Evolutionary conservation across 495 filamentous ascomycete species (phyloP).

Genomic region (Sphaerosporella brunnea): DNA sequence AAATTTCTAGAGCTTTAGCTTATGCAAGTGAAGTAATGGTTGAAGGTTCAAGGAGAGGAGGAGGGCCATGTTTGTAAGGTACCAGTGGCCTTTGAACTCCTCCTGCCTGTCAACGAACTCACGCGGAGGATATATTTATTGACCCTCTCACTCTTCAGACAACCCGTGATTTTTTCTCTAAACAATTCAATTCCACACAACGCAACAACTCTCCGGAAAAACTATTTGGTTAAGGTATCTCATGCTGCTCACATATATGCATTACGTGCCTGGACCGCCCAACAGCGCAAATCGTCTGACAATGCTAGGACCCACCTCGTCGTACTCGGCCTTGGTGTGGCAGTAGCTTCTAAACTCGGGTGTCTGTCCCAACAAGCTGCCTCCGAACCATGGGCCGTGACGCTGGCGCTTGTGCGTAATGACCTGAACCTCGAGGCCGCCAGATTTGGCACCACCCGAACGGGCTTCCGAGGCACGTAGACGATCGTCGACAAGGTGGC

Average conservation of each 20-base stretch:
- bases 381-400: conserved; percentile 96
- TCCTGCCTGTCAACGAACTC: too few relatives aligned
- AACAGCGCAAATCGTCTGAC: conserved; percentile 87
- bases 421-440: conserved; percentile 86
- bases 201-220: too few relatives aligned
- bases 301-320: conserved; percentile 87
- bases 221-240: too few relatives aligned
- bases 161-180: too few relatives aligned
- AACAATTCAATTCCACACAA: too few relatives aligned
- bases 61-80: too few relatives aligned
- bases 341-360: conserved; percentile 98
- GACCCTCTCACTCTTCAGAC: too few relatives aligned
- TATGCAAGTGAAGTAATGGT: too few relatives aligned
- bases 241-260: not conserved
- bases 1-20: too few relatives aligned
- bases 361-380: conserved; percentile 86
- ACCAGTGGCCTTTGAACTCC: too few relatives aligned
- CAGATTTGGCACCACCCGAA: conserved; percentile 62
- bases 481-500: conserved; percentile 79
- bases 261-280: conserved; percentile 63
- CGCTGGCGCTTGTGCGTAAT: conserved; percentile 91
- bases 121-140: too few relatives aligned
- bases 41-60: too few relatives aligned
- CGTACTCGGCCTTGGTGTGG: conserved; percentile 91
- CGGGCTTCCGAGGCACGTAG: conserved; percentile 79